phyloP scores from a whole-genome alignment of 2,329 filamentous ascomycete genomes.

The Cercospora zeae-maydis region DNA sequence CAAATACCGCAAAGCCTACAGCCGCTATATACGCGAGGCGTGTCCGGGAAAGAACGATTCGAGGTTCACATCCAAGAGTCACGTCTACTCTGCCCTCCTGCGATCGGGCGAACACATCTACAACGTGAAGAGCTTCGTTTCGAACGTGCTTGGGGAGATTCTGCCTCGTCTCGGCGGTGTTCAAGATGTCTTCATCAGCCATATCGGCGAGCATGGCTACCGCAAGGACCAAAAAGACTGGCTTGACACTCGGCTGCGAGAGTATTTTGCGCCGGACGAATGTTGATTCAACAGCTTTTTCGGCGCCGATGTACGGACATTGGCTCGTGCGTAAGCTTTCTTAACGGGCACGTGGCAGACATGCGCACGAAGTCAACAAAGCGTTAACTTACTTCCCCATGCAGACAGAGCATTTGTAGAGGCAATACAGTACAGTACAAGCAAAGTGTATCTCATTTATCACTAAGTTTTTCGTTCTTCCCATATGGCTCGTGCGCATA shows the following conservation, averaged over 20 bases:
- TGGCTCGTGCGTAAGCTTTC: background rate
- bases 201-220: conserved; percentile 16
- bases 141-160: conserved; percentile 19
- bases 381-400: background rate
- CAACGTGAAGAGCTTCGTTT: conserved; percentile 17
- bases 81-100: conserved; percentile 19
- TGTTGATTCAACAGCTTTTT: background rate
- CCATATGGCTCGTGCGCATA: too few species aligned
- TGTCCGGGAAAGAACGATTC: conserved; percentile 13
- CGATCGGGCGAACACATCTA: conserved; percentile 16
- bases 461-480: background rate
- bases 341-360: background rate
- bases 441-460: background rate
- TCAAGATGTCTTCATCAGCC: conserved; percentile 8
- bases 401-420: background rate
- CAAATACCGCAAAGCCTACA: conserved; percentile 19
- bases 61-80: conserved; percentile 20
- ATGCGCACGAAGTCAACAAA: background rate
- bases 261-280: conserved; percentile 16
- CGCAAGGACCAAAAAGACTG: conserved; percentile 14
- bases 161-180: conserved; percentile 11
- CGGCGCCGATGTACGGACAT: background rate
- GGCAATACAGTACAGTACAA: background rate
- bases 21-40: conserved; percentile 16
- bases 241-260: conserved; percentile 13